Evolutionary conservation across 129 eudicot genomes (phyloP).

Genomic region (Artemisia argyi): DNA sequence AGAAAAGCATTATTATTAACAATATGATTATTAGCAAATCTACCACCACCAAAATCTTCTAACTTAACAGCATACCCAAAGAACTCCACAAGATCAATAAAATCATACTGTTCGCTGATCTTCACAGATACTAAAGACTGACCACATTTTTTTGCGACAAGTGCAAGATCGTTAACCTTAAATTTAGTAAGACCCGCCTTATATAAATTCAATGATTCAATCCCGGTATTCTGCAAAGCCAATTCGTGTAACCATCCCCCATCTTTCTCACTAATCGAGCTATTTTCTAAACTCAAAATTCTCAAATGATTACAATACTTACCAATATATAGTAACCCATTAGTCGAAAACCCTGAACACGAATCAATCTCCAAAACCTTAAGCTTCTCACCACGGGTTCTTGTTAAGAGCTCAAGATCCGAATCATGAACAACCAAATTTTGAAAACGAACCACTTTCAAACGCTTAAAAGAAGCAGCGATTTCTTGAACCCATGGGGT

Average conservation of each 20-base stretch:
- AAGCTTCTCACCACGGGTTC: background rate
- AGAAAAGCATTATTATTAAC: background rate
- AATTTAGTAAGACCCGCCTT: background rate
- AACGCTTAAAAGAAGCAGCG: background rate
- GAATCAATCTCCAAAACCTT: too few species aligned
- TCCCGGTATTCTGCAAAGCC: background rate
- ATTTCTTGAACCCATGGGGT: background rate
- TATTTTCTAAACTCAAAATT: background rate
- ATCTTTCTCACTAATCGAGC: background rate
- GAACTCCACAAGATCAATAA: background rate
- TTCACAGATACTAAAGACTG: background rate
- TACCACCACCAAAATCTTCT: slow-evolving; percentile 2
- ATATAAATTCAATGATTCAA: background rate
- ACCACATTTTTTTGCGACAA: background rate
- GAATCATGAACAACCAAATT: background rate
- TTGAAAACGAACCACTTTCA: background rate
- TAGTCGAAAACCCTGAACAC: background rate
- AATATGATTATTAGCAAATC: too few species aligned
- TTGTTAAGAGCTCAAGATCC: background rate
- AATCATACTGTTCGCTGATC: background rate
- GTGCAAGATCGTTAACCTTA: background rate
- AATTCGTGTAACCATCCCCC: background rate
- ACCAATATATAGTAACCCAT: background rate
- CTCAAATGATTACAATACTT: background rate
- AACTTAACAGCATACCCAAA: background rate